Conservation (phyloP, 2,329 filamentous ascomycete genomes). For the Aspergillus latus region DNA sequence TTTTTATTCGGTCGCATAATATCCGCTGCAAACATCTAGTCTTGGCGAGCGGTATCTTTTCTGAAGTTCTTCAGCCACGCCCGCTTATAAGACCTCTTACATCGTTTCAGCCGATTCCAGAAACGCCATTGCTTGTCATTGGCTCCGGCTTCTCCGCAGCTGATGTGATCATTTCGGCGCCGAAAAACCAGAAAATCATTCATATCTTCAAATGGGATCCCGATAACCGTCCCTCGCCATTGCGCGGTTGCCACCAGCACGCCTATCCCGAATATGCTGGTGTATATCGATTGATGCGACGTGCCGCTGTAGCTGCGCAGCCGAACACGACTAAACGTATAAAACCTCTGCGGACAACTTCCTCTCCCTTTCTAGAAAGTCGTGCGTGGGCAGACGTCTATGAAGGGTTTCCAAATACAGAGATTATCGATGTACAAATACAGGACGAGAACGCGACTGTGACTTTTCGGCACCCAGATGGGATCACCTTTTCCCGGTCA, state of each 20-base stretch:
- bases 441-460: slow-evolving; percentile 37
- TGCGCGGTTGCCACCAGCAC: slow-evolving; percentile 59
- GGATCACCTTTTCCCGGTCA: slow-evolving; percentile 44
- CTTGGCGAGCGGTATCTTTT: slow-evolving; percentile 60
- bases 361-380: slow-evolving; percentile 48
- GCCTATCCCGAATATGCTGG: slow-evolving; percentile 64
- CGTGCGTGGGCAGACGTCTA: slow-evolving; percentile 54
- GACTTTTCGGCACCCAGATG: slow-evolving; percentile 46
- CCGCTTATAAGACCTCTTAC: slow-evolving; percentile 50
- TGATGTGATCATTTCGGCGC: slow-evolving; percentile 59
- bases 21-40: slow-evolving; percentile 58
- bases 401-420: slow-evolving; percentile 57
- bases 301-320: slow-evolving; percentile 39
- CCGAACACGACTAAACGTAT: slow-evolving; percentile 22
- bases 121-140: slow-evolving; percentile 54
- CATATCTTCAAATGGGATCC: slow-evolving; percentile 63
- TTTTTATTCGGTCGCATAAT: slow-evolving; percentile 52
- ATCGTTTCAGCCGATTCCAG: slow-evolving; percentile 26
- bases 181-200: slow-evolving; percentile 53
- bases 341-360: slow-evolving; percentile 36
- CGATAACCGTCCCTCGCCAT: slow-evolving; percentile 54
- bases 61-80: slow-evolving; percentile 53
- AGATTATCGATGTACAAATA: slow-evolving; percentile 43
- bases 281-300: slow-evolving; percentile 61
- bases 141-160: slow-evolving; percentile 64